Evolutionary conservation across 2,329 filamentous ascomycete genomes (phyloP).

Genomic region (Zymoseptoria pseudotritici): DNA sequence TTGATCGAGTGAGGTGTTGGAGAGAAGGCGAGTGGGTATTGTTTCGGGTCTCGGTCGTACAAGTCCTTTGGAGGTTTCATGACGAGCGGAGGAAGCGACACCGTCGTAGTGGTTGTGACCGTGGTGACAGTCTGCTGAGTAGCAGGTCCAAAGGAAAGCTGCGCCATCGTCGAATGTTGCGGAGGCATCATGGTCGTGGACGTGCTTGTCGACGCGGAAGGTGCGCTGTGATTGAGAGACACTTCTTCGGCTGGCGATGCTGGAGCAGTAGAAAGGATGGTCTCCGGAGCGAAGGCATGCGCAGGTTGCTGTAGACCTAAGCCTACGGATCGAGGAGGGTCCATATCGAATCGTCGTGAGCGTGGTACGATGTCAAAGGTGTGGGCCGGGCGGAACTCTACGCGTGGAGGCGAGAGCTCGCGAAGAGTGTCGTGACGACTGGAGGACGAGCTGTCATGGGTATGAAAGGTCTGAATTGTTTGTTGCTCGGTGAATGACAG

Average conservation of each 20-base stretch:
- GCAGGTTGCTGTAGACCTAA: neutral
- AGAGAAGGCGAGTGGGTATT: conserved; percentile 79
- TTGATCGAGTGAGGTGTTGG: conserved; percentile 74
- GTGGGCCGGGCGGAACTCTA: neutral
- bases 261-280: conserved; percentile 27
- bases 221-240: conserved; percentile 5
- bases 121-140: conserved; percentile 66
- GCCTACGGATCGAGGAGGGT: neutral
- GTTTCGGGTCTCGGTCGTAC: conserved; percentile 69
- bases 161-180: conserved; percentile 43
- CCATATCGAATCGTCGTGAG: neutral
- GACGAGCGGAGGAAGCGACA: conserved; percentile 73
- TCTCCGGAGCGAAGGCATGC: neutral
- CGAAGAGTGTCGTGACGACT: neutral
- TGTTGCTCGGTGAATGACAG: neutral
- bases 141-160: conserved; percentile 55
- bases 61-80: conserved; percentile 66
- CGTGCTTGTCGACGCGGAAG: conserved; percentile 12
- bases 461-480: neutral
- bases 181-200: conserved; percentile 19
- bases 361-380: neutral
- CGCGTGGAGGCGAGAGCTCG: neutral
- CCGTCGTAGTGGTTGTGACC: conserved; percentile 82
- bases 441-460: neutral
- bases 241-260: conserved; percentile 25